Base-by-base conservation (phyloP, 805 yeast species). In the Ogataea degrootiae region DNA sequence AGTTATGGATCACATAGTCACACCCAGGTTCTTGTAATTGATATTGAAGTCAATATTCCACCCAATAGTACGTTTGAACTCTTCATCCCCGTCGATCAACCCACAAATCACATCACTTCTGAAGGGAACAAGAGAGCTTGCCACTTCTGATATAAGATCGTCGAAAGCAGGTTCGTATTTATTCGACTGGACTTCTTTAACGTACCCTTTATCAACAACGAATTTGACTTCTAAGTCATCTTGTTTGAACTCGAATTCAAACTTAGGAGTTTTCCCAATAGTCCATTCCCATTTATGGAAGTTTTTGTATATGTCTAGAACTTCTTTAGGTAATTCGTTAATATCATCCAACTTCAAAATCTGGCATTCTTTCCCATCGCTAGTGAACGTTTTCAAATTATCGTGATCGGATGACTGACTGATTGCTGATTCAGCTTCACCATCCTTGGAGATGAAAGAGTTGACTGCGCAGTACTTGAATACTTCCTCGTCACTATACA, bases 251-350 rank as follows among this genome's bases (percentile, higher is more conserved):
- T 59, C 57, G 48, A 86, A 80, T 37, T 75, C 71, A 62, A 92
- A 94, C 49, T 71, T 73, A 0, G 97, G 97, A 0, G 96, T 85
- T 19, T 74, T 70, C 1, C 89, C 91, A 63, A 69, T 89, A 35
- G 69, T 77, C 96, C 96, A 91, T 1, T 77, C 69, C 86, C 94
- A 85, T 19, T 73, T 64, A 39, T 68, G 59, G 17, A 88, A 66
- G 26, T 73, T 73, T 0, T 65, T 48, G 33, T 72, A 71, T 0
- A 69, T 67, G 3, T 69, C 57, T 2, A 46, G 29, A 0, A 85
- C 68, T 33, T 79, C 80, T 0, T 54, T 17, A 0, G 71, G 72
- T 11, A 68, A 45, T 5, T 58, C 55, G 4, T 45, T 35, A 6
- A 55, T 39, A 39, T 56, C 54, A 21, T 63, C 64, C 4, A 68